These are phyloP conservation scores for Agarophyton chilense DNA, from an alignment of 23 red algal species.

Conservation along the genomic window DNA sequence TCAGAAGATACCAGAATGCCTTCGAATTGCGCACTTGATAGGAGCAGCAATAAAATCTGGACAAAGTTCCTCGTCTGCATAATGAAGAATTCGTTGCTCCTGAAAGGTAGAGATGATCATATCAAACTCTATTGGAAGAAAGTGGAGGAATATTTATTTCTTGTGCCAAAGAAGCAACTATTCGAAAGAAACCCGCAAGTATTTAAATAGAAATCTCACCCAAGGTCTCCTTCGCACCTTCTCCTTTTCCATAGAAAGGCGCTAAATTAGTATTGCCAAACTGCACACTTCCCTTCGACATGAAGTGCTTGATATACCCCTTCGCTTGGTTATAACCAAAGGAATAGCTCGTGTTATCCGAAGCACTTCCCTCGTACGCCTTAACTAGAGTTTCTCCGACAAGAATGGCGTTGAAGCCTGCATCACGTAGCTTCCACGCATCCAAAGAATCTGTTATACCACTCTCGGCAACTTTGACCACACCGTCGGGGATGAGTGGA, in stretches of 20 bases:
- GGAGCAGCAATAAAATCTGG: conserved; percentile 60
- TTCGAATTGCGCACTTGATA: conserved; percentile 62
- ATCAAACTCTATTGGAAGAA: no score
- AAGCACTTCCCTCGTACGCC: conserved; percentile 62
- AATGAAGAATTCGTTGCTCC: no score
- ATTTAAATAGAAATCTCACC: no score
- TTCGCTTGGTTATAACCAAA: conserved; percentile 83
- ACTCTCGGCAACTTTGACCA: conserved; percentile 93
- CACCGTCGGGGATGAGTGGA: conserved; percentile 64
- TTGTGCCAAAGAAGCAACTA: no score
- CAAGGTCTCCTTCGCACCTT: conserved; percentile 95
- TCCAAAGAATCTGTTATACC: conserved; percentile 82
- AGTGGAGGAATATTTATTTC: no score
- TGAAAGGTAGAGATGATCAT: no score
- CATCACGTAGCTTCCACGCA: conserved; percentile 95
- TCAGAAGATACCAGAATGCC: conserved; percentile 62
- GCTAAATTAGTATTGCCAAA: conserved; percentile 67
- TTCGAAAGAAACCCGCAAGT: no score
- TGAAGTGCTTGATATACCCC: conserved; percentile 84
- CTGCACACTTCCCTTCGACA: conserved; percentile 82
- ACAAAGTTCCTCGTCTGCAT: conserved; percentile 59
- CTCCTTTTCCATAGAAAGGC: conserved; percentile 81
- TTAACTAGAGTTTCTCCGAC: conserved; percentile 87
- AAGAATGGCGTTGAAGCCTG: conserved; percentile 89
- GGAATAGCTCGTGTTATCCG: conserved; percentile 59